Evolutionary conservation across 176 grass and related monocot species (phyloP).

Genomic region (Poa pratensis): DNA sequence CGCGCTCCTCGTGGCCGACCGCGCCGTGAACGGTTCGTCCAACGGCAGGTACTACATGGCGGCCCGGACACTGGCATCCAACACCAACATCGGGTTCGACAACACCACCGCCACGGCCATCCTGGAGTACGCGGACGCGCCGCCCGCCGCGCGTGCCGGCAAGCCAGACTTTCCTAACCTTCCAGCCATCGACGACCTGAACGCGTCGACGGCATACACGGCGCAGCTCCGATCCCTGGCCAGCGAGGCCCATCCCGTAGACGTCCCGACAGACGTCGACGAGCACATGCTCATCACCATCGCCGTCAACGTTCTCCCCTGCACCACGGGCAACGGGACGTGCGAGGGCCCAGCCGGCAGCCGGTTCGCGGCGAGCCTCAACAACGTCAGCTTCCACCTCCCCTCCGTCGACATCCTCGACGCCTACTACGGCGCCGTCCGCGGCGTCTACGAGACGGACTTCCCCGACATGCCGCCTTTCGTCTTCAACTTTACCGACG

Average conservation of each 20-base stretch:
- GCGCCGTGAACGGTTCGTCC: not conserved
- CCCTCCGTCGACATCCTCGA: slow-evolving; percentile 43
- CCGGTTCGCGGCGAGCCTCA: slow-evolving; percentile 49
- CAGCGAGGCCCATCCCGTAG: not conserved
- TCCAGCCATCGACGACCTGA: not conserved
- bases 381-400: slow-evolving; percentile 51
- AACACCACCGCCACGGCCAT: slow-evolving; percentile 44
- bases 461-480: slow-evolving; percentile 60
- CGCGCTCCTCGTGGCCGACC: slow-evolving; percentile 41
- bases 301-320: not conserved
- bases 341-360: not conserved
- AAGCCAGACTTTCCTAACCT: slow-evolving; percentile 27
- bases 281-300: slow-evolving; percentile 42
- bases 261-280: not conserved
- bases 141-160: not conserved
- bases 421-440: slow-evolving; percentile 30
- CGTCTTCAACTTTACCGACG: slow-evolving; percentile 52
- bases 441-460: slow-evolving; percentile 35
- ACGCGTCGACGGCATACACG: slow-evolving; percentile 3
- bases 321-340: not conserved
- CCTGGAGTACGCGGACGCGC: slow-evolving; percentile 42
- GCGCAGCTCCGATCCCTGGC: not conserved
- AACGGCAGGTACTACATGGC: slow-evolving; percentile 59
- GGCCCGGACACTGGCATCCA: not conserved
- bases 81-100: not conserved